These are phyloP conservation scores for Nemania sp. DNA, from an alignment of 2,329 filamentous ascomycete species.

Conservation along the genomic window DNA sequence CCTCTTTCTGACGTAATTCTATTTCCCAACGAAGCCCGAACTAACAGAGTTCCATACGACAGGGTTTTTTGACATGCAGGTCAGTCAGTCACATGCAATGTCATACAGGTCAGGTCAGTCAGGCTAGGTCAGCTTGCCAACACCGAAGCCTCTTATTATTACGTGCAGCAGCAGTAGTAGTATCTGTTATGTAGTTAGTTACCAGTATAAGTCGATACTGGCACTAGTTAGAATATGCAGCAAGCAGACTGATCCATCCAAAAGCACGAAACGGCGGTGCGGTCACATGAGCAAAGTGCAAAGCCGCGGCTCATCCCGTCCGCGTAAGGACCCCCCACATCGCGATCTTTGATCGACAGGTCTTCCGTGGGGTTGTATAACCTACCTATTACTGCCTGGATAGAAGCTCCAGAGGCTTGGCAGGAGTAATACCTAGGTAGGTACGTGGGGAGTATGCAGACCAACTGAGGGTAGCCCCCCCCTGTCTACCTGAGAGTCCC, in stretches of 20 bases:
- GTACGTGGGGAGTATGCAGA: no score
- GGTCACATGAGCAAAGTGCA: slow-evolving; percentile 33
- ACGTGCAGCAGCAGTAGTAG: neutral
- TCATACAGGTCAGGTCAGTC: slow-evolving; percentile 7
- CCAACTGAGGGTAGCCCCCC: no score
- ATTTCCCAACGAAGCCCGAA: neutral
- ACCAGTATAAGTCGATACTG: neutral
- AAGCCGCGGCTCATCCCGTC: slow-evolving; percentile 35
- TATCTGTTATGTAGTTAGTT: no score
- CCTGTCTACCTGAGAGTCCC: no score
- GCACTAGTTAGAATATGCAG: neutral
- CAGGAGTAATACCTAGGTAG: slow-evolving; percentile 21
- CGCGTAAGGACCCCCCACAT: slow-evolving; percentile 22
- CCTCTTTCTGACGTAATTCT: slow-evolving; percentile 19
- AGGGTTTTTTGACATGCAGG: slow-evolving; percentile 22
- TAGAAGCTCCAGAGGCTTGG: slow-evolving; percentile 16
- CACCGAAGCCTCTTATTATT: neutral
- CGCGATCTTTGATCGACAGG: slow-evolving; percentile 18
- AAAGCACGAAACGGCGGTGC: slow-evolving; percentile 14
- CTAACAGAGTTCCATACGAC: neutral
- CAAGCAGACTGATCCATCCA: slow-evolving; percentile 9
- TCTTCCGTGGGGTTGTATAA: slow-evolving; percentile 20
- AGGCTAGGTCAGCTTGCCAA: neutral
- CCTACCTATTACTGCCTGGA: neutral
- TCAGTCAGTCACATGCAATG: slow-evolving; percentile 29